A percentile compares a stretch with the other conserved stretches of the same genome.
phyloP scores from a whole-genome alignment of 148 eudicot genomes.

The Nepenthes gracilis region DNA sequence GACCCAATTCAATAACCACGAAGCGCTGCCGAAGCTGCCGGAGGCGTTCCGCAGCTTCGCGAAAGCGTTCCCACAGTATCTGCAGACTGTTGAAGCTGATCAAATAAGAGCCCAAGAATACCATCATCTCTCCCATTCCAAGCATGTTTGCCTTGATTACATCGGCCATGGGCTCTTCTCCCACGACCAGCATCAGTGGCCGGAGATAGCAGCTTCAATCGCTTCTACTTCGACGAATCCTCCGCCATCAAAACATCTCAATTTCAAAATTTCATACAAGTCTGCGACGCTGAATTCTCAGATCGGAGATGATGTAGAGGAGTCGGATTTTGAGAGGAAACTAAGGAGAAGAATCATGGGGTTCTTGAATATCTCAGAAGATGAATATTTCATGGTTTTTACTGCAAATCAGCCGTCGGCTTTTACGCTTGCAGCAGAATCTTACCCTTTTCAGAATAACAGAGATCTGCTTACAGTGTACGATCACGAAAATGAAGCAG shows the following conservation, averaged over 20 bases:
- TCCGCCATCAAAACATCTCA: background rate
- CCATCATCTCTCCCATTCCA: conserved; percentile 31
- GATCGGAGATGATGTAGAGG: conserved; percentile 39
- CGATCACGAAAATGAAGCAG: conserved; percentile 75
- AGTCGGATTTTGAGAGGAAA: conserved; percentile 46
- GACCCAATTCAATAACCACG: conserved; percentile 55
- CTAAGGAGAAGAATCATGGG: conserved; percentile 56
- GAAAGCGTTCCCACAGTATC: conserved; percentile 38
- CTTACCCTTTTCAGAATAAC: conserved; percentile 65
- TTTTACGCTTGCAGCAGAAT: conserved; percentile 73
- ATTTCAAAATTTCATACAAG: conserved; percentile 23
- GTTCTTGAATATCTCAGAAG: conserved; percentile 51
- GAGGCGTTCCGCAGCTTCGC: conserved; percentile 32
- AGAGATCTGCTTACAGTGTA: conserved; percentile 68
- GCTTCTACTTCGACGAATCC: conserved; percentile 20
- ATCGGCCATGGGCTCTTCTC: conserved; percentile 66
- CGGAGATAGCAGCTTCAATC: background rate
- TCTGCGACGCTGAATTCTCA: conserved; percentile 50
- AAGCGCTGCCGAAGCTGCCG: conserved; percentile 45
- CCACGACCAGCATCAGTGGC: conserved; percentile 16
- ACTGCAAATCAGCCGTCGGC: conserved; percentile 85
- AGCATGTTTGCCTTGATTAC: conserved; percentile 65
- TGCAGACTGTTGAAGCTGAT: conserved; percentile 44
- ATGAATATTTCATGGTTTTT: conserved; percentile 67
- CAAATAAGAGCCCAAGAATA: conserved; percentile 39